Percentiles rank a stretch among this genome's conserved stretches.
These are phyloP conservation scores for Trichophyton equinum DNA, from an alignment of 2,329 filamentous ascomycete genomes.

Conservation along the genomic window DNA sequence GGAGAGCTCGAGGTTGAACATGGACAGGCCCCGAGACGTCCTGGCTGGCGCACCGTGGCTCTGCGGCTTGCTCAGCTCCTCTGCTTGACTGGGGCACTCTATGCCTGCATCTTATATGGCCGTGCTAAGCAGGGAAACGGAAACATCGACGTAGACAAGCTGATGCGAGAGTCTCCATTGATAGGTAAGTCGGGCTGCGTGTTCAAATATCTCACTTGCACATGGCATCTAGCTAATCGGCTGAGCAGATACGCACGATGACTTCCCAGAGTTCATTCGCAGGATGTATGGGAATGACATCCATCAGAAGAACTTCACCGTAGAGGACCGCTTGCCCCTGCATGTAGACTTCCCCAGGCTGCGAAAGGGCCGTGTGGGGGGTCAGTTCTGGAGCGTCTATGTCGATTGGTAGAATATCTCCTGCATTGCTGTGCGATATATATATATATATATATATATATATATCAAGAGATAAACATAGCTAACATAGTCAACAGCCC, in stretches of 20 bases:
- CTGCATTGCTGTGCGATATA: conserved; percentile 1
- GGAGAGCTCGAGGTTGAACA: not conserved
- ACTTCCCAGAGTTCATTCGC: conserved; percentile 65
- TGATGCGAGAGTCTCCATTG: not conserved
- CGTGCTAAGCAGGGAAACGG: not conserved
- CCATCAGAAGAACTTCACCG: conserved; percentile 58
- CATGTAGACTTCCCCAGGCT: conserved; percentile 75
- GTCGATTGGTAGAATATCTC: conserved; percentile 44
- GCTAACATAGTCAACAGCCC: not conserved
- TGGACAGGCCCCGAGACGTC: not conserved
- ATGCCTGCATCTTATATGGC: not conserved
- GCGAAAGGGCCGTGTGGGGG: conserved; percentile 51
- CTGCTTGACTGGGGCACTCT: not conserved
- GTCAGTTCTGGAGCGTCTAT: conserved; percentile 88
- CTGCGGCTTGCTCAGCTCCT: not conserved
- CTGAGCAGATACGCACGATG: conserved; percentile 70
- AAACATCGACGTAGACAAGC: not conserved
- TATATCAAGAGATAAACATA: conserved; percentile 5
- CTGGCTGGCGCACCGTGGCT: not conserved
- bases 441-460: conserved; percentile 2
- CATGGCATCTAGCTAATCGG: not conserved
- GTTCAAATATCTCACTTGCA: not conserved
- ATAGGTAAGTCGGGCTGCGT: not conserved
- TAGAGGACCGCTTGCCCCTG: conserved; percentile 50
- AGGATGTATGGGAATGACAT: conserved; percentile 61